Percentiles rank a stretch among this genome's conserved stretches.
Conservation (phyloP, 2,329 filamentous ascomycete species). For the Penicillium sumatraense region DNA sequence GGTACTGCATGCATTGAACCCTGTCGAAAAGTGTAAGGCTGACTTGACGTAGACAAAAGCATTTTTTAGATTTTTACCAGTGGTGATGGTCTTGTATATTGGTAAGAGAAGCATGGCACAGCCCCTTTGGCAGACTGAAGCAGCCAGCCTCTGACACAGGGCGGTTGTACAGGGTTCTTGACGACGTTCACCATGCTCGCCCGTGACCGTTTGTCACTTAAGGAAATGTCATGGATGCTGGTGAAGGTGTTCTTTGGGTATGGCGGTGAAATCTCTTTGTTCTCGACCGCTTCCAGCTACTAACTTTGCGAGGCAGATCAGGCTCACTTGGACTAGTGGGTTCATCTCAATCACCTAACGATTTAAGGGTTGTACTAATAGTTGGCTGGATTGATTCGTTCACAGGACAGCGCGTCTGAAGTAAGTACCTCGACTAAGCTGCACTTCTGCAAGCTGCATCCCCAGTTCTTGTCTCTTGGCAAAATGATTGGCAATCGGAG, state of each 20-base stretch:
- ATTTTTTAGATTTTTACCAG: slow-evolving; percentile 79
- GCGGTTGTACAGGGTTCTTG: slow-evolving; percentile 66
- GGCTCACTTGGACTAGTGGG: slow-evolving; percentile 64
- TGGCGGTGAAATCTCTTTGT: slow-evolving; percentile 31
- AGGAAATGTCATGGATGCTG: slow-evolving; percentile 64
- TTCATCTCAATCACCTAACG: slow-evolving; percentile 26
- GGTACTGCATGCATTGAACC: slow-evolving; percentile 51
- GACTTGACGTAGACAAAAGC: slow-evolving; percentile 68
- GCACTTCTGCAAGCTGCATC: slow-evolving; percentile 37
- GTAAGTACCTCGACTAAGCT: slow-evolving; percentile 37
- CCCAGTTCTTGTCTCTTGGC: slow-evolving; percentile 29
- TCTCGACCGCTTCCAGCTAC: slow-evolving; percentile 23
- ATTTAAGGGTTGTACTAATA: slow-evolving; percentile 27
- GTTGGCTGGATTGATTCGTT: slow-evolving; percentile 49
- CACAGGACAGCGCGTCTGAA: slow-evolving; percentile 43
- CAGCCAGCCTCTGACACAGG: slow-evolving; percentile 9
- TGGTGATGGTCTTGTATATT: slow-evolving; percentile 80
- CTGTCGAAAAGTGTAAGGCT: slow-evolving; percentile 26
- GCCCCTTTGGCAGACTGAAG: slow-evolving; percentile 5
- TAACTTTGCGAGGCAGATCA: slow-evolving; percentile 45
- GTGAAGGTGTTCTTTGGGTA: slow-evolving; percentile 67
- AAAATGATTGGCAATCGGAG: slow-evolving; percentile 45
- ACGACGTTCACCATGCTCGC: slow-evolving; percentile 73
- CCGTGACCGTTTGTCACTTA: slow-evolving; percentile 58
- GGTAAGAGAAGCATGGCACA: slow-evolving; percentile 49